Conservation (phyloP, 2,329 filamentous ascomycete species). For the Penicillium sp. region DNA sequence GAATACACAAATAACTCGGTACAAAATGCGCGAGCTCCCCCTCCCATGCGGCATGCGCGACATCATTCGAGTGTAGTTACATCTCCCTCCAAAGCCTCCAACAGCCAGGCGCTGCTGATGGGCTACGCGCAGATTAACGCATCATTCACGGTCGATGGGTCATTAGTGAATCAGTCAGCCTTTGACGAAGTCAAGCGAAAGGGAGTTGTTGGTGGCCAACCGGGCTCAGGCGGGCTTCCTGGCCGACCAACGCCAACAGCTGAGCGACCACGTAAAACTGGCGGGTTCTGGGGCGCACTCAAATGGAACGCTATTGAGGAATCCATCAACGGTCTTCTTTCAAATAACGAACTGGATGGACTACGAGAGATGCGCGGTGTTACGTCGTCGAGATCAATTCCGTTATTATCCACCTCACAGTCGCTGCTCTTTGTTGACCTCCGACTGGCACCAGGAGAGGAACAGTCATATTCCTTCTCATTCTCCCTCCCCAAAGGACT, state of each 20-base stretch:
- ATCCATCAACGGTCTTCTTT: conserved; percentile 83
- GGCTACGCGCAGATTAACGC: conserved; percentile 93
- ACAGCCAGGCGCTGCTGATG: conserved; percentile 83
- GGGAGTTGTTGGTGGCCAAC: conserved; percentile 79
- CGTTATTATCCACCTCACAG: conserved; percentile 89
- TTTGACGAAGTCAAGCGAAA: conserved; percentile 97
- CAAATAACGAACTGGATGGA: conserved; percentile 80
- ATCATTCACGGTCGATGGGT: conserved; percentile 87
- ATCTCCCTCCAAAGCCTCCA: conserved; percentile 17
- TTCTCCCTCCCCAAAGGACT: conserved; percentile 83
- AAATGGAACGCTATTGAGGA: conserved; percentile 87
- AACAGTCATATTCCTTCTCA: conserved; percentile 78
- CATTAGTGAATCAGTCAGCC: conserved; percentile 79
- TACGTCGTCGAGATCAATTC: conserved; percentile 80
- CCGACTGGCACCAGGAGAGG: conserved; percentile 81
- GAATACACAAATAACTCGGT: conserved; percentile 64
- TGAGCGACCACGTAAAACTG: conserved; percentile 58
- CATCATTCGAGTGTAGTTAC: conserved; percentile 45
- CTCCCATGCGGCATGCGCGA: conserved; percentile 37
- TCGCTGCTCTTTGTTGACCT: conserved; percentile 95
- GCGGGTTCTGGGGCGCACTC: conserved; percentile 75
- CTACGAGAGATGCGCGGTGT: conserved; percentile 93
- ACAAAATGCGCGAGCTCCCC: conserved; percentile 52
- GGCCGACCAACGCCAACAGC: conserved; percentile 50
- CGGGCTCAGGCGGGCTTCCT: conserved; percentile 70